Conservation (phyloP, 148 eudicot species). For the Heliamphora exappendiculata region DNA sequence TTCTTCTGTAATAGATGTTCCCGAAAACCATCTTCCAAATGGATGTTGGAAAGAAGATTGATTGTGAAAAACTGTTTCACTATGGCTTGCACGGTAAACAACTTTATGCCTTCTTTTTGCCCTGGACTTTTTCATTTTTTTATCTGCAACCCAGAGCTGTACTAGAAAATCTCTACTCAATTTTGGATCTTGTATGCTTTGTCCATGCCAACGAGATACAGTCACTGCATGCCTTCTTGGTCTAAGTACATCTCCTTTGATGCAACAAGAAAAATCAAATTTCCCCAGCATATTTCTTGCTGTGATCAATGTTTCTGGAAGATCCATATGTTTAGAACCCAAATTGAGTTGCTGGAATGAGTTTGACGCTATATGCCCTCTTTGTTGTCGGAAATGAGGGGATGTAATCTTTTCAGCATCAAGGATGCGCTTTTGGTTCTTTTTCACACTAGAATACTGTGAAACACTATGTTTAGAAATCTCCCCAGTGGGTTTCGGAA, state of each 20-base stretch:
- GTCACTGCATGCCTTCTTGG: conserved; percentile 6
- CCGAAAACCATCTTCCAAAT: conserved; percentile 17
- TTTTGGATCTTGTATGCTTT: conserved; percentile 25
- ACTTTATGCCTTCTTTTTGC: conserved; percentile 25
- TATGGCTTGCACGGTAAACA: conserved; percentile 8
- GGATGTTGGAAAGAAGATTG: not conserved
- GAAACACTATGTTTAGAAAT: conserved; percentile 7
- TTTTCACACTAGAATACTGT: conserved; percentile 4
- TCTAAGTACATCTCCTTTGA: not conserved
- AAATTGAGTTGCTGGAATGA: conserved; percentile 1
- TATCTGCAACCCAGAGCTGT: conserved; percentile 58
- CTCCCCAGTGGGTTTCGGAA: not conserved
- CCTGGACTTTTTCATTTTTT: conserved; percentile 26
- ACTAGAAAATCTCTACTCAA: conserved; percentile 69
- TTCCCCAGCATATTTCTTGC: conserved; percentile 16
- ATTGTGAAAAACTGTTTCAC: conserved; percentile 4
- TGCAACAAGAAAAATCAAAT: not conserved
- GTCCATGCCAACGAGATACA: conserved; percentile 28
- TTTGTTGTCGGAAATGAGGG: conserved; percentile 4
- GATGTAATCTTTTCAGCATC: conserved; percentile 6
- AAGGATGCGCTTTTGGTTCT: conserved; percentile 6
- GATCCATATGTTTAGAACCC: conserved; percentile 8
- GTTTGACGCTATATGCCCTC: not conserved
- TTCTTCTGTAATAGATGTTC: conserved; percentile 18
- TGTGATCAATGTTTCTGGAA: not conserved